A percentile compares a stretch with the other conserved stretches of the same genome.
Evolutionary conservation across 164 flowering plant genomes (phyloP).

Genomic region (Dillenia turbinata): DNA sequence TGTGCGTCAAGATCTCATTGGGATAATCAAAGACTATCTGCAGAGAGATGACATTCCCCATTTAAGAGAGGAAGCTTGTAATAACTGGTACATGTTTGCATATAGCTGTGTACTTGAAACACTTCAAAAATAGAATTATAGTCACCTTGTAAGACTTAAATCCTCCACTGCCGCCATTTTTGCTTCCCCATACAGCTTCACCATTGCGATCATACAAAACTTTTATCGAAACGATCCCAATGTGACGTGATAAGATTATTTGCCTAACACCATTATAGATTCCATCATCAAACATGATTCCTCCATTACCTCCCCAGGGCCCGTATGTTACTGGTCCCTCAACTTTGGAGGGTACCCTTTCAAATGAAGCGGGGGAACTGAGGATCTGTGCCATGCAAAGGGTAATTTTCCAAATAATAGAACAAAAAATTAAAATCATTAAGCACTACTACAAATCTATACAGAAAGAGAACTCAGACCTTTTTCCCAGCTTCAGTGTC

Average conservation of each 20-base stretch:
- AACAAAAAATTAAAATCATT: background rate
- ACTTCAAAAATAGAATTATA: background rate
- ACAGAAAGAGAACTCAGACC: conserved; percentile 13
- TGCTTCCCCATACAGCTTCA: conserved; percentile 58
- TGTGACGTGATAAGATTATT: conserved; percentile 50
- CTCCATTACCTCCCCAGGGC: conserved; percentile 89
- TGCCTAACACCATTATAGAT: conserved; percentile 57
- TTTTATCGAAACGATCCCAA: conserved; percentile 49
- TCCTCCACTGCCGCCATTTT: conserved; percentile 67
- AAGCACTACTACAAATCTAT: too few species aligned
- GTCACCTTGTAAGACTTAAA: conserved; percentile 55
- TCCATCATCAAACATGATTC: conserved; percentile 72
- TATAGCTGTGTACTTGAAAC: too few species aligned
- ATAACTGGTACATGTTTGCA: too few species aligned
- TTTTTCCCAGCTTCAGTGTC: conserved; percentile 19
- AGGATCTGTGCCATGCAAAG: background rate
- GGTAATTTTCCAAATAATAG: background rate
- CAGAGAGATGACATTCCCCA: conserved; percentile 2
- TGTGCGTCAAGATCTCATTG: conserved; percentile 57
- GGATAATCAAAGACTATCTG: conserved; percentile 77
- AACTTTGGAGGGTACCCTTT: conserved; percentile 16
- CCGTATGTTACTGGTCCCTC: conserved; percentile 48
- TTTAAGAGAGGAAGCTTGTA: too few species aligned
- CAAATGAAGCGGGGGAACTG: conserved; percentile 3
- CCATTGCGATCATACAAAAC: conserved; percentile 65